Base-by-base conservation (phyloP, 495 filamentous ascomycete species). In the Talaromyces liani region DNA sequence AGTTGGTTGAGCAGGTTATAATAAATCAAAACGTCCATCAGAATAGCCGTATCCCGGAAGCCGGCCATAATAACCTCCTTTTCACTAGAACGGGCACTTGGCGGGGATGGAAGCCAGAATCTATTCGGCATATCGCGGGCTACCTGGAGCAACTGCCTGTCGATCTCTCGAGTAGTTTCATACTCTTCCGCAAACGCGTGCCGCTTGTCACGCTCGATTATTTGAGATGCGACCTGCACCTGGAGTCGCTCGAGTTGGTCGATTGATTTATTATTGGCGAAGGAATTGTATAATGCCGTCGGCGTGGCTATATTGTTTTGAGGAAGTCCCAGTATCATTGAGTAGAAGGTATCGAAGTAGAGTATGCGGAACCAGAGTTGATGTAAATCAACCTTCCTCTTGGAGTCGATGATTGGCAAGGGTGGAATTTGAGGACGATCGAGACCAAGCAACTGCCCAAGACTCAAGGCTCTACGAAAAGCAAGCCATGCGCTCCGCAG, bases 241-340 rank as follows among this genome's bases (percentile, higher is more conserved):
- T 69, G 67, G 22, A 67, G 55, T 36, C 64, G 65, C 29, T 71
- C 67, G 59, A 71, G 63, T 14, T 65, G 67, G 14, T 63, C 65
- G 34, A 69, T 64, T 22, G 67, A 53, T 25, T 36, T 58, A 56
- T 65, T 63, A 31, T 65, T 31, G 10, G 18, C 8, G 9, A 71
- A 61, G 5, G 36, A 22, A 10, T 27, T 25, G 7, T 63, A 54
- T 9, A 65, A 65, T 10, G 60, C 64, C 65, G 68, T 75, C 33
- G 74, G 73, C 0, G 61, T 45, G 47, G 82, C 79, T 18, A 62
- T 34, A 10, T 74, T 70, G 14, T 64, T 67, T 60, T 79, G 75
- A 4, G 82, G 79, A 6, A 84, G 68, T 16, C 82, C 82, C 0
- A 84, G 69, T 22, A 80, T 69, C 25, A 84, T 63, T 16, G 75